Percentiles rank a stretch among this genome's conserved stretches.
phyloP scores from a whole-genome alignment of 2,329 filamentous ascomycete genomes.

The Talaromyces amestolkiae region DNA sequence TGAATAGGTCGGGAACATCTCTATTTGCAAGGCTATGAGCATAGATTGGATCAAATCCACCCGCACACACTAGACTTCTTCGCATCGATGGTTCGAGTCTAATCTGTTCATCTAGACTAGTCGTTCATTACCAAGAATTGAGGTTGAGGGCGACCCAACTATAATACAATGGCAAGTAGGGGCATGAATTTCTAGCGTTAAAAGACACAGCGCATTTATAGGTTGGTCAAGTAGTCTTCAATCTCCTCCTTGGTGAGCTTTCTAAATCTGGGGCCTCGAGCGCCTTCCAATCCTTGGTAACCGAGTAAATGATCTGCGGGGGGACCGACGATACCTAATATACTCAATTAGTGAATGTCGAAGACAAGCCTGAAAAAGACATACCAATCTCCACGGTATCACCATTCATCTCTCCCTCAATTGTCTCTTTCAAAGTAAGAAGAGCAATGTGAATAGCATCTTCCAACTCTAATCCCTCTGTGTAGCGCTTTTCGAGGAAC shows the following conservation, averaged over 20 bases:
- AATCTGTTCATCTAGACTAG: slow-evolving; percentile 9
- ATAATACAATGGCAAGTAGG: slow-evolving; percentile 26
- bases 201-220: slow-evolving; percentile 56
- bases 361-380: slow-evolving; percentile 30
- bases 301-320: slow-evolving; percentile 91
- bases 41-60: neutral
- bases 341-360: neutral
- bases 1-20: neutral
- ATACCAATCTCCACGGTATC: slow-evolving; percentile 96
- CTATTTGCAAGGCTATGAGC: neutral
- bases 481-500: slow-evolving; percentile 98
- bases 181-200: slow-evolving; percentile 20
- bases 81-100: neutral
- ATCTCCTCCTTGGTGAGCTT: slow-evolving; percentile 95
- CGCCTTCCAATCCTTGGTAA: slow-evolving; percentile 55
- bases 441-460: slow-evolving; percentile 98
- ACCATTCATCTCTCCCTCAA: slow-evolving; percentile 98
- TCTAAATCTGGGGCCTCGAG: slow-evolving; percentile 45
- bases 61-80: neutral
- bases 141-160: slow-evolving; percentile 28
- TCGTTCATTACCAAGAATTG: slow-evolving; percentile 9
- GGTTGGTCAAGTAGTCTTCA: slow-evolving; percentile 98
- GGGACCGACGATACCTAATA: slow-evolving; percentile 83
- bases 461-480: slow-evolving; percentile 92
- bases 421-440: slow-evolving; percentile 96